Percentiles rank a stretch among this genome's conserved stretches.
Conservation (phyloP, 192 early-diverging fungal species). For the Spizellomyces punctatus region DNA sequence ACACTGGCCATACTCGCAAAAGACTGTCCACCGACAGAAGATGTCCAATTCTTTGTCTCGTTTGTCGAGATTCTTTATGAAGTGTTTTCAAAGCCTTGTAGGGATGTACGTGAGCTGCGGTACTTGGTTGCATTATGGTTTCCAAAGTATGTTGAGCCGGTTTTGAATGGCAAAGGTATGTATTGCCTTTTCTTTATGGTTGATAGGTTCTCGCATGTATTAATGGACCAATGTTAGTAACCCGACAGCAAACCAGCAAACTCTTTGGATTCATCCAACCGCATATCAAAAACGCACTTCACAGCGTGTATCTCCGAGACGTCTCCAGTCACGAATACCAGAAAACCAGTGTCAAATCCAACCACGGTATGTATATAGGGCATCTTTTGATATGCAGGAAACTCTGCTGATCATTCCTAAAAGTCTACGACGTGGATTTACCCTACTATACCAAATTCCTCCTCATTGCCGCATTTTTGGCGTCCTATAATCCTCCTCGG, state of each 20-base stretch:
- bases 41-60: conserved; percentile 61
- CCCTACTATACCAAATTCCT: conserved; percentile 91
- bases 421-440: conserved; percentile 41
- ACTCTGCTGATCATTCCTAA: conserved; percentile 2
- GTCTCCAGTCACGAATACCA: conserved; percentile 87
- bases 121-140: conserved; percentile 81
- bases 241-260: conserved; percentile 66
- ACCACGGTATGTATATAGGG: background rate
- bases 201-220: background rate
- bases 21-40: conserved; percentile 68
- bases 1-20: conserved; percentile 68
- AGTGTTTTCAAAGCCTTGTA: conserved; percentile 77
- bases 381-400: background rate
- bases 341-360: background rate
- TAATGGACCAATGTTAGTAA: conserved; percentile 39
- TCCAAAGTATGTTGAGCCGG: conserved; percentile 86
- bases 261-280: conserved; percentile 77
- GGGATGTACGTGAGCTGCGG: conserved; percentile 84
- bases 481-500: conserved; percentile 89
- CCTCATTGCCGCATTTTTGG: conserved; percentile 85
- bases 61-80: conserved; percentile 85
- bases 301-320: conserved; percentile 88
- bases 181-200: background rate
- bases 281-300: conserved; percentile 79
- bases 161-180: conserved; percentile 70